Evolutionary conservation across 2,329 filamentous ascomycete genomes (phyloP), one percentile per base, ranked within the genome.

Genomic region (Tolypocladium amazonense): DNA sequence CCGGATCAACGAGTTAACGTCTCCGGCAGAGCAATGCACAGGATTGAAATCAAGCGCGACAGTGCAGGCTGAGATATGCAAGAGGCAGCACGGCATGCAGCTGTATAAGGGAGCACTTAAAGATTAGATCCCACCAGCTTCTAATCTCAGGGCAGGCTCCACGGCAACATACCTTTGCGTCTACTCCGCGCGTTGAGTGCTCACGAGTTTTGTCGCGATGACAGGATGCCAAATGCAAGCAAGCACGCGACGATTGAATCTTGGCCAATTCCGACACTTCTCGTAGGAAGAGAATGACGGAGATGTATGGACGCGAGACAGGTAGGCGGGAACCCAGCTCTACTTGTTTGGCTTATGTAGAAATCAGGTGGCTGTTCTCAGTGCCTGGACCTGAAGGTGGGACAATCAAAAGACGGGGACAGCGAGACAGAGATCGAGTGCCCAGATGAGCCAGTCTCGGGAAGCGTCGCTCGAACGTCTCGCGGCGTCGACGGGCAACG

Each of bases 1-100:
- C 78, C 78, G 81, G 79, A 84, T 79, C 77, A 80, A 82, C 82
- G 82, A 85, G 80, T 76, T 81, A 85, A 85, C 81, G 82, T 83
- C 80, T 85, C 81, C 82, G 79, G 81, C 79, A 70, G 70, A 72
- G 70, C 71, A 75, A 75, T 73, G 71, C 73, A 76, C 71, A 76
- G 71, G 68, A 70, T 70, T 68, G 67, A 69, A 72, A 66, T 70
- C 70, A 73, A 76, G 73, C 75, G 75, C 73, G 71, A 74, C 72
- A 71, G 74, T 73, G 70, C 73, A 75, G 63, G 64, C 63, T 61
- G 69, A 69, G 69, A 70, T 71, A 72, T 72, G 72, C 70, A 66
- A 63, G 62, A 62, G 54, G 61, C 65, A 64, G 65, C 67, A 69
- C 70, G 73, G 72, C 72, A 75, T 73, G 72, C 69, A 74, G 67